A percentile compares a stretch with the other conserved stretches of the same genome.
phyloP scores from a whole-genome alignment of 371 early-diverging fungal species.

The Paraphysoderma sedebokerense region DNA sequence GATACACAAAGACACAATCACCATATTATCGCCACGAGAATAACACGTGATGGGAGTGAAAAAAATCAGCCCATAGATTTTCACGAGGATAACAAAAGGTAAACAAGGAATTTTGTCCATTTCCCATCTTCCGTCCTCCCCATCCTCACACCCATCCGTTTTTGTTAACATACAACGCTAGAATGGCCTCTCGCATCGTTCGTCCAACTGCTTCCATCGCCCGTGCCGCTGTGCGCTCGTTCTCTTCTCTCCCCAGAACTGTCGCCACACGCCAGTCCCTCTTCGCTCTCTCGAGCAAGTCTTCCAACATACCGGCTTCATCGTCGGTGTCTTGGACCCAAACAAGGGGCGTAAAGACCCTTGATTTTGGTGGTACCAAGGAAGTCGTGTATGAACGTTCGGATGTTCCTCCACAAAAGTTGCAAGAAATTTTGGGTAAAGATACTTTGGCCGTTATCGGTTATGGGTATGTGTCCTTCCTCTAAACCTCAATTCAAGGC shows the following conservation, averaged over 20 bases:
- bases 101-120: no score
- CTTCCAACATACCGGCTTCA: not conserved
- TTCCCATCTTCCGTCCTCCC: slow-evolving; percentile 1
- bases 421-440: slow-evolving; percentile 74
- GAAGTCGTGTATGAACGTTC: slow-evolving; percentile 89
- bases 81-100: no score
- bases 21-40: no score
- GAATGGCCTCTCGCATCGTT: no score
- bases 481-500: no score
- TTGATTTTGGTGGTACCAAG: slow-evolving; percentile 83
- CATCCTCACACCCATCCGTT: not conserved
- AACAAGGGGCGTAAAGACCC: slow-evolving; percentile 71
- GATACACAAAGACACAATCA: no score
- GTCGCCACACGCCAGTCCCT: slow-evolving; percentile 6
- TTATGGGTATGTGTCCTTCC: slow-evolving; percentile 42
- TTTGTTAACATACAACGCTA: no score
- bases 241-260: slow-evolving; percentile 14
- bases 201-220: slow-evolving; percentile 2
- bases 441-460: slow-evolving; percentile 92
- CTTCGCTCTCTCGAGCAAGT: no score
- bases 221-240: slow-evolving; percentile 11
- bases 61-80: no score
- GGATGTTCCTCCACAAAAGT: slow-evolving; percentile 83
- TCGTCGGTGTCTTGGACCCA: slow-evolving; percentile 4
- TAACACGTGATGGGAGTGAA: no score